These are phyloP conservation scores for Hirsutella rhossiliensis DNA, from an alignment of 2,329 filamentous ascomycete species.

Conservation along the genomic window DNA sequence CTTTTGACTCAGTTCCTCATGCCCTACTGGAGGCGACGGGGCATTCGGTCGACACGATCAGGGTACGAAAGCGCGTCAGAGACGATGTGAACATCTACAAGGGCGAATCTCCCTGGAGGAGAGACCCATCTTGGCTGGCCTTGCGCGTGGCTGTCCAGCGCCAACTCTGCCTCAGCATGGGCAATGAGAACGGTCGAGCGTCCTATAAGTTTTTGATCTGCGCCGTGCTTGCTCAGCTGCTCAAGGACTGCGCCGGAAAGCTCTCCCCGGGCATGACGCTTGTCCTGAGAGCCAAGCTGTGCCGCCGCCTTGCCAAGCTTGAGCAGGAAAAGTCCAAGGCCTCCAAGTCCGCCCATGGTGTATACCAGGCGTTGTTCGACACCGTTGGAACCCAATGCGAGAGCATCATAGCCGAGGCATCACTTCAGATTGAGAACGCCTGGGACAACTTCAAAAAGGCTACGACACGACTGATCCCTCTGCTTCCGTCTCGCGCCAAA, in stretches of 20 bases:
- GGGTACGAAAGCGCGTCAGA: conserved; percentile 44
- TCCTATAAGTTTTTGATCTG: conserved; percentile 49
- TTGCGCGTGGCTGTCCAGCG: conserved; percentile 46
- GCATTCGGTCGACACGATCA: conserved; percentile 14
- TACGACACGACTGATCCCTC: conserved; percentile 24
- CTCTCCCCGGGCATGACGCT: conserved; percentile 9
- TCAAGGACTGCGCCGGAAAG: conserved; percentile 21
- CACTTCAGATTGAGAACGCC: not conserved
- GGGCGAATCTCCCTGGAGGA: conserved; percentile 44
- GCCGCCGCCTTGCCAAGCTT: conserved; percentile 45
- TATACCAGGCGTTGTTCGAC: conserved; percentile 1
- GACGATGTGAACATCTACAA: conserved; percentile 47
- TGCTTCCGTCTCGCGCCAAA: conserved; percentile 25
- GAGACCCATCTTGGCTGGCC: conserved; percentile 49
- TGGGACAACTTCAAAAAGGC: conserved; percentile 28
- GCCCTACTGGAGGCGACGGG: conserved; percentile 47
- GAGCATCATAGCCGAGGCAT: not conserved
- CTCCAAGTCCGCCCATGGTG: not conserved
- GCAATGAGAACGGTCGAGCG: conserved; percentile 15
- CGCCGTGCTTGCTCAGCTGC: conserved; percentile 30
- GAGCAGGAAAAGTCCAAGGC: conserved; percentile 16
- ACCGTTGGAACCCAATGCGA: not conserved
- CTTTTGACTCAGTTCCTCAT: conserved; percentile 49
- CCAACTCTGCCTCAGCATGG: conserved; percentile 27
- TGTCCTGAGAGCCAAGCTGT: conserved; percentile 33